Evolutionary conservation across 1,284 basidiomycete genomes (phyloP).

Genomic region (Melampsora larici-populina): DNA sequence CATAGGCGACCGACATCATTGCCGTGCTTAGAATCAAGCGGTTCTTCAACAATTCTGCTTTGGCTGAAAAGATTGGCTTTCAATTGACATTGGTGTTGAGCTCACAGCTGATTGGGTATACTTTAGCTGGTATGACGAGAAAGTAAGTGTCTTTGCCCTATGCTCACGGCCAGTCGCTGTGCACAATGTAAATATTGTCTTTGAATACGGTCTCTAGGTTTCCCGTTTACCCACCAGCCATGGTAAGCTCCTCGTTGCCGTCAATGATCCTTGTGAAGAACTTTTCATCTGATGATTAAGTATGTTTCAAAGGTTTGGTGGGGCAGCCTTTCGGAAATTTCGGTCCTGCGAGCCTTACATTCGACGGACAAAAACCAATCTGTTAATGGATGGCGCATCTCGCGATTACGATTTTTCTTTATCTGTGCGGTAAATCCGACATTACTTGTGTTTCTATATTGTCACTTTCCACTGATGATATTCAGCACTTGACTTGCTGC

Average conservation of each 20-base stretch:
- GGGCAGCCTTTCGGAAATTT: neutral
- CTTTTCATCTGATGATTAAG: too few relatives aligned
- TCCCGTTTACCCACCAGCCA: neutral
- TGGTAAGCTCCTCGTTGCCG: neutral
- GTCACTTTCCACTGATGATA: neutral
- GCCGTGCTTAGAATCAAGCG: neutral
- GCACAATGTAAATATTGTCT: too few relatives aligned
- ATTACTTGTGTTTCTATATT: neutral
- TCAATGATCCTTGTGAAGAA: too few relatives aligned
- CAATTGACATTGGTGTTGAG: slow-evolving; percentile 53
- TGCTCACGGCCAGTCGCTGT: too few relatives aligned
- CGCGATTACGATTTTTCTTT: neutral
- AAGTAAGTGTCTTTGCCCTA: neutral
- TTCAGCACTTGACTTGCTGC: neutral
- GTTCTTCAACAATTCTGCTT: neutral
- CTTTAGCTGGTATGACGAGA: too few relatives aligned
- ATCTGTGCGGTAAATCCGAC: neutral
- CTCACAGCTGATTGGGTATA: slow-evolving; percentile 59
- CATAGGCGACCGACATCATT: neutral
- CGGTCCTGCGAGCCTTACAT: neutral
- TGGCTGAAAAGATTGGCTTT: slow-evolving; percentile 3
- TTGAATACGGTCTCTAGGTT: neutral
- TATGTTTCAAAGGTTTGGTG: slow-evolving; percentile 1
- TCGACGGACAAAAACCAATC: neutral
- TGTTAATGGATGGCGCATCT: neutral